Base-by-base conservation (phyloP, 75 land plant species). In the Picea sitchensis region DNA sequence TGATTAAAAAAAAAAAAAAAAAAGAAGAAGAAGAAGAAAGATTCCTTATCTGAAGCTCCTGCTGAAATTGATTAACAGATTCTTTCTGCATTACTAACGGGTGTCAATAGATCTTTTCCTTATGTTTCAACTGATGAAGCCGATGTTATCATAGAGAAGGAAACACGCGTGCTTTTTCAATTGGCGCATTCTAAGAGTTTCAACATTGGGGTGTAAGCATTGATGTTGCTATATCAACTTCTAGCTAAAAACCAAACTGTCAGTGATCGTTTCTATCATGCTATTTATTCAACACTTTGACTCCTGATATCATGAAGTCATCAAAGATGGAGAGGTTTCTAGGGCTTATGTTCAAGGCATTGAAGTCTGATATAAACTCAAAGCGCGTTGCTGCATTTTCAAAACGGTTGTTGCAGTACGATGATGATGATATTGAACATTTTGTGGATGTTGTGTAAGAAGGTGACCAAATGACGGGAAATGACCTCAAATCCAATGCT, bases 271-370 rank as follows among this genome's bases (percentile, higher is more conserved):
- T 93, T 93, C 85, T 95, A 91, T 76, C 96, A 98, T 68, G 95
- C 98, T 56, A 82, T 98, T 73, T 98, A 98, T 79, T 59, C 94
- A 67, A 91, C 93, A 71, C 88, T 98, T 18, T 79, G 93, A 76
- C 87, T 68, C 88, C 88, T 76, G n/a, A n/a, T n/a, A 88, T 92
- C 20, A 64, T 90, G 84, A 90, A 84, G 77, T 95, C 99, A 58
- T 86, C 92, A 20, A 92, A 90, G 99, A 87, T 87, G 73, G 99
- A 98, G 80, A 87, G 93, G 96, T 98, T 92, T 85, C 87, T 98
- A 61, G 91, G 89, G 18, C 85, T 98, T 23, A 80, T 98, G 58
- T 86, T 91, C 68, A 90, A 91, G 76, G 90, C 92, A 3, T 85
- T 98, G 89, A 98, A 93, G 81, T 84, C 69, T 84, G 99, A 98